Conservation (phyloP, 169 alveolate genomes). For the Eimeria tenella region DNA sequence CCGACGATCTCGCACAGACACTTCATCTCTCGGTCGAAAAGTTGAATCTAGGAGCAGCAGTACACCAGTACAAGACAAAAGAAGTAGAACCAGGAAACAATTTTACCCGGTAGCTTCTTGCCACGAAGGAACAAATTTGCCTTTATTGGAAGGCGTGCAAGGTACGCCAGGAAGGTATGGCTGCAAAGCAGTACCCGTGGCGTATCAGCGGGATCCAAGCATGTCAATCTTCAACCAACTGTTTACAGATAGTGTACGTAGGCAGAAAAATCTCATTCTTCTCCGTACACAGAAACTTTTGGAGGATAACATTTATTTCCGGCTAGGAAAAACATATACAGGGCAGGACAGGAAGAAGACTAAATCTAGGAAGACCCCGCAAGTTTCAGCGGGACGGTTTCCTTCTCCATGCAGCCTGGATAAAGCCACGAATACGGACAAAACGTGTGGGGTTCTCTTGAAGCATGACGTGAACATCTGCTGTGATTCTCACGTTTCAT, state of each 20-base stretch:
- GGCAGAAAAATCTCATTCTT: slow-evolving; percentile 9
- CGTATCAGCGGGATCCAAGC: slow-evolving; percentile 70
- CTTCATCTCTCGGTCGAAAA: not conserved
- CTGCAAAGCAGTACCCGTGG: slow-evolving; percentile 40
- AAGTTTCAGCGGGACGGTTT: no score
- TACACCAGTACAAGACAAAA: not conserved
- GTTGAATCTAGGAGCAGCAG: not conserved
- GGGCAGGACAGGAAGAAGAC: no score
- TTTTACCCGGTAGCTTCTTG: not conserved
- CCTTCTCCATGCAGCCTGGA: no score
- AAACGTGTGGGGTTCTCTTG: no score
- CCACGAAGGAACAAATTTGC: not conserved
- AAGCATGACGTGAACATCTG: no score
- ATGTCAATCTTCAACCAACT: slow-evolving; percentile 47
- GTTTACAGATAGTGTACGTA: slow-evolving; percentile 50
- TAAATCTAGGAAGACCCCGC: no score
- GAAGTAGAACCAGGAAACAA: not conserved
- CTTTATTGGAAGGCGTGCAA: not conserved
- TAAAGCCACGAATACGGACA: no score
- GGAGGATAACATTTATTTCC: not conserved
- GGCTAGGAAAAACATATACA: not conserved
- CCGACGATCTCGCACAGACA: not conserved
- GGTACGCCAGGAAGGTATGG: slow-evolving; percentile 47
- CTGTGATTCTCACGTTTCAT: no score
- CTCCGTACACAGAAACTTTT: slow-evolving; percentile 25